Base-by-base conservation (phyloP, 108 stramenopile genomes). In the Nitzschia palea region DNA sequence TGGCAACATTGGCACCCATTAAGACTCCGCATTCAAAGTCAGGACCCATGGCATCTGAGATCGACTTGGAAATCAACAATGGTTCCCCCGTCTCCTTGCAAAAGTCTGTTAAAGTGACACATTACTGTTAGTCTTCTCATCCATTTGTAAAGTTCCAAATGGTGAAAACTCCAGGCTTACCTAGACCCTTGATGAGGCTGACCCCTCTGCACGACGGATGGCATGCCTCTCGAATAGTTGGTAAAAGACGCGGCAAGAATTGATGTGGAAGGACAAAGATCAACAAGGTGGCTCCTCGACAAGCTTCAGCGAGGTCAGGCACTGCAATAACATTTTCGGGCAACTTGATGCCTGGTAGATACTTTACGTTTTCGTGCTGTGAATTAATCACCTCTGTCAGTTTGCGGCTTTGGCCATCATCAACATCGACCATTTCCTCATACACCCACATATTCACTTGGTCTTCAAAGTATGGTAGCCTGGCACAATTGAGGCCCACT, bases 1-100 rank as follows among this genome's bases (percentile, higher is more conserved):
- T 73, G 0, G 98, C 98, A 9, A 99, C 93, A 75, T 99, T 99
- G 45, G 98, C 98, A 3, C 98, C 98, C 98, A 99, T 99, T n/a
- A 99, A 68, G 4, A 96, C 98, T 8, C 91, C 93, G 35, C 92
- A 91, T 47, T 42, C 44, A 55, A 92, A 91, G 30, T 78, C 42
- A n/a, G 36, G n/a, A 23, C 88, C 89, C 93, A 94, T 91, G 23
- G 80, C 83, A n/a, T 80, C 68, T 25, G 78, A 79, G 51, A 94
- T 94, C 15, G 84, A 65, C 60, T 80, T 51, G 34, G 89, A 90
- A 45, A 94, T 91, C 20, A 94, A 72, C 32, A 89, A 72, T 15
- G 93, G 93, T 30, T 65, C 28, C 20, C 88, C 83, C 4, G 81
- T 88, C 23, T 80, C 51, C 29, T 70, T 30, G 60, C 79, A 74